Evolutionary conservation across 2,329 filamentous ascomycete genomes (phyloP).

Genomic region (Penicillium sp.): DNA sequence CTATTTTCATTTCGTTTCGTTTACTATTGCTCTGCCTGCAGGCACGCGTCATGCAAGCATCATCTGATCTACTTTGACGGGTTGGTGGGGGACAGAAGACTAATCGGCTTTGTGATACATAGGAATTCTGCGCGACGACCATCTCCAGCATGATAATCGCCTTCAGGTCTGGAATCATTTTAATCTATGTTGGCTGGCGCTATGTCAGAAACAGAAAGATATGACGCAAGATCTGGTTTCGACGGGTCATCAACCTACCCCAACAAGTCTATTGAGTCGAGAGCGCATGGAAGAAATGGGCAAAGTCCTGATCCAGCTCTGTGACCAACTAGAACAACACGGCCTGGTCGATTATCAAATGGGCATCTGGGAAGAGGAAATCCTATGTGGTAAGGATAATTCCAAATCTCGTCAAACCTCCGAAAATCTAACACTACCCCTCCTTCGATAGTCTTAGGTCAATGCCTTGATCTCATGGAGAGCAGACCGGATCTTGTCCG

Average conservation of each 20-base stretch:
- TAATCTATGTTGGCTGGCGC: constrained; percentile 84
- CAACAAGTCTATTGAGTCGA: constrained; percentile 63
- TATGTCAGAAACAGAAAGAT: constrained; percentile 81
- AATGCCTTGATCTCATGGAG: constrained; percentile 55
- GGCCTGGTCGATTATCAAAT: constrained; percentile 98
- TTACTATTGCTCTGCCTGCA: constrained; percentile 1
- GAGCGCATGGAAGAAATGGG: constrained; percentile 75
- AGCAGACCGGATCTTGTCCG: constrained; percentile 28
- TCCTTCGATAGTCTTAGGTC: constrained; percentile 46
- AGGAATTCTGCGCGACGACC: constrained; percentile 85
- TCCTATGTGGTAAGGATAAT: constrained; percentile 68
- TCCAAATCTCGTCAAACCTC: neutral
- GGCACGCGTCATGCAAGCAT: constrained; percentile 17
- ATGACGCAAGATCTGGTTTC: constrained; percentile 60
- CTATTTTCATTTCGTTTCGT: neutral
- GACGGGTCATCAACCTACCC: constrained; percentile 56
- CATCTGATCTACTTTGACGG: constrained; percentile 5
- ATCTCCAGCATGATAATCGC: constrained; percentile 69
- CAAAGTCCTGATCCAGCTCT: constrained; percentile 75
- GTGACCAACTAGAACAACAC: constrained; percentile 82
- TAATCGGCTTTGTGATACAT: constrained; percentile 28
- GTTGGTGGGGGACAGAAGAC: constrained; percentile 9
- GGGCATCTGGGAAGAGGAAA: constrained; percentile 92
- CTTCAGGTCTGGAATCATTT: constrained; percentile 90
- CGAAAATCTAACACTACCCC: neutral